phyloP scores from a whole-genome alignment of 179 eudicot genomes.

The Monotropa hypopitys region DNA sequence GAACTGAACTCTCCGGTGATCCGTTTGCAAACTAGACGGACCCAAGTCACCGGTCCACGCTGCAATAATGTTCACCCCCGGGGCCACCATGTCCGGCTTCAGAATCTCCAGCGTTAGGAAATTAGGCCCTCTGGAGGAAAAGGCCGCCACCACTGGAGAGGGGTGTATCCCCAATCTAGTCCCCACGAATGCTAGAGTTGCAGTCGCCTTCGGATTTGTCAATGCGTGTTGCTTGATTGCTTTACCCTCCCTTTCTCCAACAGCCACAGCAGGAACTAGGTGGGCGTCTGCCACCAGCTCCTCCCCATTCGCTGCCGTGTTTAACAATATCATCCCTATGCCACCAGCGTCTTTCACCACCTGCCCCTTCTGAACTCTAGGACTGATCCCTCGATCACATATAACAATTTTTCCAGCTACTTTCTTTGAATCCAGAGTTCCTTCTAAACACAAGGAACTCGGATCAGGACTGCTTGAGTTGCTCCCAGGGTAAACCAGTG shows the following conservation, averaged over 20 bases:
- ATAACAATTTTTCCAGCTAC: conserved; percentile 71
- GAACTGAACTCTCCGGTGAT: conserved; percentile 45
- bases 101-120: conserved; percentile 48
- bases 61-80: conserved; percentile 83
- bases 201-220: conserved; percentile 29
- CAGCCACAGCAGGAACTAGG: conserved; percentile 67
- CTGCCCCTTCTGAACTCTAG: conserved; percentile 80
- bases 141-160: conserved; percentile 74
- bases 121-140: conserved; percentile 82
- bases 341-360: conserved; percentile 90
- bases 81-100: conserved; percentile 75
- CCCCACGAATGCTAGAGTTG: conserved; percentile 49
- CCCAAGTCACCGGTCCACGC: conserved; percentile 61
- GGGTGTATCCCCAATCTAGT: conserved; percentile 50
- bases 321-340: conserved; percentile 68
- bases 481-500: conserved; percentile 50
- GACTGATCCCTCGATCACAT: conserved; percentile 79
- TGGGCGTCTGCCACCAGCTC: conserved; percentile 83
- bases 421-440: conserved; percentile 40
- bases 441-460: conserved; percentile 61
- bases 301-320: conserved; percentile 68
- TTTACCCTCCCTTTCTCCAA: conserved; percentile 54
- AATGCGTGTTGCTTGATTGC: conserved; percentile 43
- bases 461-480: conserved; percentile 48
- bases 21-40: conserved; percentile 49